A percentile compares a stretch with the other conserved stretches of the same genome.
Evolutionary conservation across 352 stramenopile genomes (phyloP).

Genomic region (Pythium chondricola): DNA sequence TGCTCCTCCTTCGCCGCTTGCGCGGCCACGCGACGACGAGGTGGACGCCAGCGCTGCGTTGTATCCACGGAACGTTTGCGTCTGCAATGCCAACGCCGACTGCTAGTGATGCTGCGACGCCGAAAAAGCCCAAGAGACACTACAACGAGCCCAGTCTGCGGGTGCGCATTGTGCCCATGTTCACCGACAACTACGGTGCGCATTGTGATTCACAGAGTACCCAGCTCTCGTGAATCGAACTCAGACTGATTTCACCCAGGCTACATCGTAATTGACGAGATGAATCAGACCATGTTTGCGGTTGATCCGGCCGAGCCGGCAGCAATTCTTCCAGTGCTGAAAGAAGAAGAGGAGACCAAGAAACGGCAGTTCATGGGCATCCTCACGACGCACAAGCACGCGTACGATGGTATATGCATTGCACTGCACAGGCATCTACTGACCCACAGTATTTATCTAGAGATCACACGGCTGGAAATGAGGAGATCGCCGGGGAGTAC

Average conservation of each 20-base stretch:
- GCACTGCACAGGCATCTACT: not conserved
- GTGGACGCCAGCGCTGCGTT: constrained; percentile 1
- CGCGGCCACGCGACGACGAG: not conserved
- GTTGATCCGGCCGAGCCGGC: constrained; percentile 65
- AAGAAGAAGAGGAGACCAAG: constrained; percentile 55
- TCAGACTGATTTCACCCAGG: too few species aligned
- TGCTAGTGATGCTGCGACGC: not conserved
- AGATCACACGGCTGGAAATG: constrained; percentile 79
- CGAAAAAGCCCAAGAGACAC: constrained; percentile 44
- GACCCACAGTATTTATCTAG: constrained; percentile 16
- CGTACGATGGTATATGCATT: constrained; percentile 26
- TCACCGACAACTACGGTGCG: constrained; percentile 78
- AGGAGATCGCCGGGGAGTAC: constrained; percentile 57
- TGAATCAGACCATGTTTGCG: constrained; percentile 79
- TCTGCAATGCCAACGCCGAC: too few species aligned
- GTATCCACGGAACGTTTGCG: not conserved
- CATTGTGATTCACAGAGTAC: not conserved
- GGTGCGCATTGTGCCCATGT: constrained; percentile 79
- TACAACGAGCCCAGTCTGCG: constrained; percentile 71
- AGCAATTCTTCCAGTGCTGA: constrained; percentile 56
- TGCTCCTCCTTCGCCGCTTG: too few species aligned
- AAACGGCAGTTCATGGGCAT: constrained; percentile 81
- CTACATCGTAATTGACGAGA: constrained; percentile 74
- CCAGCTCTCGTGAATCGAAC: too few species aligned
- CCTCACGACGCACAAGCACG: constrained; percentile 92